phyloP scores from a whole-genome alignment of 129 eudicot species.

The Smallanthus sonchifolius region DNA sequence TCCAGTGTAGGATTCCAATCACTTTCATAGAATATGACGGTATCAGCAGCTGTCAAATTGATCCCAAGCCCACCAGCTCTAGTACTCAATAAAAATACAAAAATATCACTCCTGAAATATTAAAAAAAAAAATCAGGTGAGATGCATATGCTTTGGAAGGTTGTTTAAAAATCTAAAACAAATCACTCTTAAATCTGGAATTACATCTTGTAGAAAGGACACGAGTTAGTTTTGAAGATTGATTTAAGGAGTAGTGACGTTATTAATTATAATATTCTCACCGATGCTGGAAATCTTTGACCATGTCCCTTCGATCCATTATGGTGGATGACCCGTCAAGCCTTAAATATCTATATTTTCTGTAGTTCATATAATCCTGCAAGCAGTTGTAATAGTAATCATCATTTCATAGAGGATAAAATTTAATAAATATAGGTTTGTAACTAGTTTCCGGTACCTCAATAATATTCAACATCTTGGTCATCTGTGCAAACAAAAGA shows the following conservation, averaged over 20 bases:
- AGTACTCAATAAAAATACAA: conserved; percentile 82
- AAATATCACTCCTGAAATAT: conserved; percentile 62
- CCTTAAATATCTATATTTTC: conserved; percentile 68
- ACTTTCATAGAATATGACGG: conserved; percentile 91
- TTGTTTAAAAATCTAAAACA: background rate
- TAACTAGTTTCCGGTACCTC: conserved; percentile 43
- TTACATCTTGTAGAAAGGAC: background rate
- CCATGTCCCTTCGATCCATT: conserved; percentile 87
- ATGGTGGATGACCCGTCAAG: conserved; percentile 86
- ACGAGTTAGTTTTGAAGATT: background rate
- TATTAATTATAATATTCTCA: conserved; percentile 14
- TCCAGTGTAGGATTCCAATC: conserved; percentile 98
- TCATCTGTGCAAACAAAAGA: conserved; percentile 89
- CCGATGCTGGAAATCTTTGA: conserved; percentile 75
- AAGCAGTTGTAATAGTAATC: conserved; percentile 8
- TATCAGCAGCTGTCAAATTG: conserved; percentile 91
- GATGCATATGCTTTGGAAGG: background rate
- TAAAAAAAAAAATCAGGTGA: background rate
- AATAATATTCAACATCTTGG: conserved; percentile 80
- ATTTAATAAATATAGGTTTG: background rate
- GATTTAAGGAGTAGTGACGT: background rate
- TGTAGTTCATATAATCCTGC: conserved; percentile 90
- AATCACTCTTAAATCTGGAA: background rate
- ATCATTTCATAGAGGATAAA: background rate
- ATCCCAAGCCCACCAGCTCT: conserved; percentile 97